Conservation (phyloP, 2,329 filamentous ascomycete species). For the Penicillium sp. region DNA sequence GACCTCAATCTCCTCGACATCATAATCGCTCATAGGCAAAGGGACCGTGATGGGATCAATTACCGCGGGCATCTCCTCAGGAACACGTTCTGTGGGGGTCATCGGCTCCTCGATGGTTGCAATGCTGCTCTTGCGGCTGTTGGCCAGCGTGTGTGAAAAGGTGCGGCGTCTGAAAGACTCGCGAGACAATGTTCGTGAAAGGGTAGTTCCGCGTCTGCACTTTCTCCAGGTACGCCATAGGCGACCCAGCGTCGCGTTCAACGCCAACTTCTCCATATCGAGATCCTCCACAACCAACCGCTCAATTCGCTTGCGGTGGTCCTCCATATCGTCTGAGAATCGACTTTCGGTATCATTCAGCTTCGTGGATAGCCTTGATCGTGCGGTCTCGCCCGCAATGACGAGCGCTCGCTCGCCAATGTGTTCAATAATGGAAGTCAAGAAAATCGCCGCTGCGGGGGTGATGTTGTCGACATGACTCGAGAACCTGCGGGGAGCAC, state of each 20-base stretch:
- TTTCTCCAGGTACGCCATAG: constrained; percentile 97
- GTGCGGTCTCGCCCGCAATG: constrained; percentile 83
- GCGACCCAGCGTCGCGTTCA: constrained; percentile 83
- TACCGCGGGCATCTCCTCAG: constrained; percentile 4
- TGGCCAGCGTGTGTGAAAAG: constrained; percentile 19
- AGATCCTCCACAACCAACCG: constrained; percentile 81
- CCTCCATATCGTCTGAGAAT: constrained; percentile 50
- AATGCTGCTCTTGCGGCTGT: constrained; percentile 41
- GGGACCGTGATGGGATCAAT: constrained; percentile 35
- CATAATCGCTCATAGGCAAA: constrained; percentile 31
- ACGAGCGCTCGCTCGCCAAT: constrained; percentile 88
- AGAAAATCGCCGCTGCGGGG: constrained; percentile 89
- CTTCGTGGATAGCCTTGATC: constrained; percentile 33
- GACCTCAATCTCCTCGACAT: constrained; percentile 69
- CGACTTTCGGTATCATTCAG: constrained; percentile 51
- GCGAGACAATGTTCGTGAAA: constrained; percentile 43
- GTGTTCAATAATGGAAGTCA: constrained; percentile 92
- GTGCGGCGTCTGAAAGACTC: constrained; percentile 40
- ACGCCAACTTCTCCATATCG: constrained; percentile 89
- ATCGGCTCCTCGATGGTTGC: constrained; percentile 34
- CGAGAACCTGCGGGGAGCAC: constrained; percentile 57
- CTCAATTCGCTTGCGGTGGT: constrained; percentile 50
- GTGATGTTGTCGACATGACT: constrained; percentile 68
- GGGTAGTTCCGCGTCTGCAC: constrained; percentile 46
- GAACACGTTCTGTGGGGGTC: constrained; percentile 16